Evolutionary conservation across 345 rosid species (phyloP).

Genomic region (Tarenaya hassleriana): DNA sequence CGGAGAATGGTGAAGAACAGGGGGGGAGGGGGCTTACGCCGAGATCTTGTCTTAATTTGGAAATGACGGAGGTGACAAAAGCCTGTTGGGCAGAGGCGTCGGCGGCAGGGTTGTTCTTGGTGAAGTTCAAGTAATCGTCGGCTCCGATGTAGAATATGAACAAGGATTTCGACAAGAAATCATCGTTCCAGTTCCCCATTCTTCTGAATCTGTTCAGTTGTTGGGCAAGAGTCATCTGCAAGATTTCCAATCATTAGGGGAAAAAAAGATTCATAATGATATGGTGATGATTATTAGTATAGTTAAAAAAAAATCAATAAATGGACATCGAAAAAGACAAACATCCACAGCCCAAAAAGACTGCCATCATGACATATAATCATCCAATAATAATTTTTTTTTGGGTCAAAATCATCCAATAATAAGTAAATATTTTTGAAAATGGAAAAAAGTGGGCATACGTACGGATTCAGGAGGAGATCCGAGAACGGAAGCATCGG

Average conservation of each 20-base stretch:
- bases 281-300: too few relatives aligned
- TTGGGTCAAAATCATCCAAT: too few relatives aligned
- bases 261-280: not conserved
- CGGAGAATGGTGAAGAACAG: not conserved
- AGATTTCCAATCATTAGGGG: too few relatives aligned
- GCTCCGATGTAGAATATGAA: conserved; percentile 23
- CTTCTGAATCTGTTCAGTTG: conserved; percentile 19
- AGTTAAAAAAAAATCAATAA: too few relatives aligned
- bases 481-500: conserved; percentile 18
- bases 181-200: conserved; percentile 21
- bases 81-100: conserved; percentile 24
- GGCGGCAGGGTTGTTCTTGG: conserved; percentile 9
- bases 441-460: conserved; percentile 6
- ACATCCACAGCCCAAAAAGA: too few relatives aligned
- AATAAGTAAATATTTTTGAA: too few relatives aligned
- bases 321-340: too few relatives aligned
- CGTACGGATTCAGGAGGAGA: conserved; percentile 16
- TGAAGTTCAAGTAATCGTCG: conserved; percentile 21
- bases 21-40: conserved; percentile 4
- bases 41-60: conserved; percentile 7
- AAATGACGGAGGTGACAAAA: conserved; percentile 15
- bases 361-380: too few relatives aligned
- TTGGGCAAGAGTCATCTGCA: conserved; percentile 19
- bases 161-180: conserved; percentile 2
- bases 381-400: too few relatives aligned